phyloP scores from a whole-genome alignment of 495 filamentous ascomycete genomes.

The Cercophora scortea region DNA sequence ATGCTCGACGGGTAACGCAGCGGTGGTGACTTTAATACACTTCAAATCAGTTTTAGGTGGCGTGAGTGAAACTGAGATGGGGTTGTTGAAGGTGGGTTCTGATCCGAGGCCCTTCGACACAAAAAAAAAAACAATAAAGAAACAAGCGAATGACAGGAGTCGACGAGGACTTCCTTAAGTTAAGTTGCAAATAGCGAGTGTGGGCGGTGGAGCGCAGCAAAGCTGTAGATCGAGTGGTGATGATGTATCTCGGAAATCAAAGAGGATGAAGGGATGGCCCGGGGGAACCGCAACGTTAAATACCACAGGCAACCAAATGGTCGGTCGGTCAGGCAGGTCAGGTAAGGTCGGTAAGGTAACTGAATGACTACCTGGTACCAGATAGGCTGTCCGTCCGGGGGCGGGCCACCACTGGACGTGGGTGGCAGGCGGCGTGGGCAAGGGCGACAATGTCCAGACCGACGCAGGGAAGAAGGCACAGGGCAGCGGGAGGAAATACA shows the following conservation, averaged over 20 bases:
- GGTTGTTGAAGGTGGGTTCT: neutral
- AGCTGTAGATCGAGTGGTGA: conserved; percentile 25
- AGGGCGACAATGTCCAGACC: too few relatives aligned
- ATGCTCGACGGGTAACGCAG: too few relatives aligned
- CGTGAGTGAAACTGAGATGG: neutral
- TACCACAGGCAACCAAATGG: conserved; percentile 11
- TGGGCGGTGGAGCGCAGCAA: conserved; percentile 35
- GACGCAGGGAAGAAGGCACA: too few relatives aligned
- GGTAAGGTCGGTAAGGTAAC: too few relatives aligned
- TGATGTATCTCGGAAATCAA: conserved; percentile 25
- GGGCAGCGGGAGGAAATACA: too few relatives aligned
- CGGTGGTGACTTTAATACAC: neutral
- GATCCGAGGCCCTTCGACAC: neutral
- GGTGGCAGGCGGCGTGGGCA: too few relatives aligned
- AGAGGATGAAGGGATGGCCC: conserved; percentile 18
- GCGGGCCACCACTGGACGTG: too few relatives aligned
- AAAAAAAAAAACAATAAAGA: conserved; percentile 37
- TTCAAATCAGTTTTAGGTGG: neutral
- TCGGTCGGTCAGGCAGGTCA: too few relatives aligned
- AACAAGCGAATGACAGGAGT: conserved; percentile 57
- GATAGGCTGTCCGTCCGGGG: too few relatives aligned
- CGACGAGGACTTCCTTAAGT: conserved; percentile 53
- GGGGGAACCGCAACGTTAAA: conserved; percentile 30
- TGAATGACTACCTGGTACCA: too few relatives aligned
- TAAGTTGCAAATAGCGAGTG: conserved; percentile 40